Evolutionary conservation across 2,329 filamentous ascomycete genomes (phyloP), one percentile per base, ranked within the genome.

Genomic region (Microsporum canis): DNA sequence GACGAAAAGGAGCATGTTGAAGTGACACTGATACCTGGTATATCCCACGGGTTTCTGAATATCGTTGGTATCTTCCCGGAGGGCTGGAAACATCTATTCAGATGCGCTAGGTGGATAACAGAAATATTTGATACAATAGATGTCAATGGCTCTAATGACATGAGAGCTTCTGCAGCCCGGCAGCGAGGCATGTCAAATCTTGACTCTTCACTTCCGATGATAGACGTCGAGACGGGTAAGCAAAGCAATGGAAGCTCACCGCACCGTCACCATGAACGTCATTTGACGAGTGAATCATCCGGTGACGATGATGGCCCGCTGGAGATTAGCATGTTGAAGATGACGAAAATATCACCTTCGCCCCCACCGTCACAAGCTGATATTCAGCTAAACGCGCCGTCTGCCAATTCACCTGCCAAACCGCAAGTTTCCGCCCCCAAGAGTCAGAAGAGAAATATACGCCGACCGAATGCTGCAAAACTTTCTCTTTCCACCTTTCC

Each of bases 41-140:
- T 96, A 57, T 91, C 86, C 3, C 94, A 99, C 69, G 94, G 94
- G 0, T 99, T 99, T 73, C 76, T 96, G 67, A 91, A 96, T 70
- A 96, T 99, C 70, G 89, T 90, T 0, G 80, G 84, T 0, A 79
- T 96, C 2, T 99, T 95, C 67, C 91, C 91, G 0, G 89, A 94
- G 6, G 91, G 89, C 0, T 95, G 91, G 89, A 88, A 87, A 68
- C 87, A 95, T 70, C 88, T 97, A 67, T 84, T 88, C 65, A 83
- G 87, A 38, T 89, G 88, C 64, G 87, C 85, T 0, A 77, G 80
- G 14, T 97, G 92, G 92, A 91, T 96, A 66, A 81, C 86, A 55
- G 85, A 91, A 33, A 80, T 91, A 0, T 92, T 96, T 57, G 75
- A 75, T 60, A 78, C 73, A 39, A 83, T 66, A 12, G 75, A 78